phyloP scores from a whole-genome alignment of 805 yeast genomes.

The Kurtzmaniella fragi region DNA sequence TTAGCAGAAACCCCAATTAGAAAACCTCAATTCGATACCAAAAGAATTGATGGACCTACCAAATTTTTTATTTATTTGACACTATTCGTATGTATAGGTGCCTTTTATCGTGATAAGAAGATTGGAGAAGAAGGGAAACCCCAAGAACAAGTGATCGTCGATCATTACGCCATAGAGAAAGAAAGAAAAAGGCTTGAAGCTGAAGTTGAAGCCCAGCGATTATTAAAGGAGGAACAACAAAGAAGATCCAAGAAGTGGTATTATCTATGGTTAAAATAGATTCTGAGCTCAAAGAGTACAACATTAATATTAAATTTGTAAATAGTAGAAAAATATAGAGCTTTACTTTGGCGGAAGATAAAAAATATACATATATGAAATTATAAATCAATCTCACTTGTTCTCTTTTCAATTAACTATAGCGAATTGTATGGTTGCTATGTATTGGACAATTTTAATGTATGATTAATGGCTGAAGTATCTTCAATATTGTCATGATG shows the following conservation, averaged over 20 bases:
- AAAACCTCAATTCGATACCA: slow-evolving; percentile 40
- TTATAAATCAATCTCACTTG: no score
- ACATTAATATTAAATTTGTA: no score
- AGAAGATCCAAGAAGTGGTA: slow-evolving; percentile 40
- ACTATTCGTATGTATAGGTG: slow-evolving; percentile 43
- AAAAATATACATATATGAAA: no score
- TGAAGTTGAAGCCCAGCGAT: slow-evolving; percentile 11
- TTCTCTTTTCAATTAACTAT: no score
- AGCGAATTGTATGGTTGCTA: no score
- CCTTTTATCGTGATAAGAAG: slow-evolving; percentile 51
- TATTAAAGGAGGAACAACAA: slow-evolving; percentile 9
- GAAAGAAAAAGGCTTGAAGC: slow-evolving; percentile 13
- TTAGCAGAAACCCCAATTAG: slow-evolving; percentile 42
- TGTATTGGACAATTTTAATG: no score
- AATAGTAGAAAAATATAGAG: no score
- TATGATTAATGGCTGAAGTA: no score
- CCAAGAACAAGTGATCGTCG: slow-evolving; percentile 30
- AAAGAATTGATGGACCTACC: slow-evolving; percentile 53
- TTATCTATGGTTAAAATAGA: slow-evolving; percentile 43
- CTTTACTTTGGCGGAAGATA: no score
- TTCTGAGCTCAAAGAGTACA: no score
- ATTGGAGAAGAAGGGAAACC: slow-evolving; percentile 43
- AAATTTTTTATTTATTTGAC: slow-evolving; percentile 49
- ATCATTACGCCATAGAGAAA: slow-evolving; percentile 23
- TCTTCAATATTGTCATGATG: no score